A percentile compares a stretch with the other conserved stretches of the same genome.
Evolutionary conservation across 176 grass and related monocot genomes (phyloP).

Genomic region (Ananas comosus): DNA sequence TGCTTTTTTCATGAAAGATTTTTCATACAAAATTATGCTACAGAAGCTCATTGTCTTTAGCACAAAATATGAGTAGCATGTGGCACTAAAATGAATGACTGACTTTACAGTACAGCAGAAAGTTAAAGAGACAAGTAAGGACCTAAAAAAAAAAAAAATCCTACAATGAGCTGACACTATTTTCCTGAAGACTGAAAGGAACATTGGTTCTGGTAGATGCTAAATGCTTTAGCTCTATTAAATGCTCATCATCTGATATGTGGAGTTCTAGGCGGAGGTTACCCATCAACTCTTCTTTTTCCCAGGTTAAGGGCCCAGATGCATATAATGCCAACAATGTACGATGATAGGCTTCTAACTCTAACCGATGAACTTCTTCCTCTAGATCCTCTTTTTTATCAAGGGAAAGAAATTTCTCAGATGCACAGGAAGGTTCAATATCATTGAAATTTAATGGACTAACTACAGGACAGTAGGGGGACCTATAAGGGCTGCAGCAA

Average conservation of each 20-base stretch:
- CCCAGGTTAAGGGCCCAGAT: slow-evolving; percentile 46
- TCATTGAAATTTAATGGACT: slow-evolving; percentile 16
- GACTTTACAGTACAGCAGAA: not conserved
- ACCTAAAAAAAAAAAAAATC: not conserved
- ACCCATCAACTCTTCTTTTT: slow-evolving; percentile 46
- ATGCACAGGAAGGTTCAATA: slow-evolving; percentile 18
- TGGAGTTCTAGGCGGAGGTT: slow-evolving; percentile 52
- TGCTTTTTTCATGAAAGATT: not conserved
- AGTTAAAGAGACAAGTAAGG: not conserved
- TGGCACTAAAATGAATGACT: not conserved
- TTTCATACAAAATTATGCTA: not conserved
- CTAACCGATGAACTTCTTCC: slow-evolving; percentile 28
- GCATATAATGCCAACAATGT: slow-evolving; percentile 53
- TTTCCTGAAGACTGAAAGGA: not conserved
- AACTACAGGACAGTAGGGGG: slow-evolving; percentile 10
- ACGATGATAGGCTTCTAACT: slow-evolving; percentile 45
- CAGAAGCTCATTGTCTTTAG: not conserved
- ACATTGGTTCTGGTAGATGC: slow-evolving; percentile 15
- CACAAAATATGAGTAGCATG: not conserved
- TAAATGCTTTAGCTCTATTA: slow-evolving; percentile 33
- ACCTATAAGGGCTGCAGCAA: slow-evolving; percentile 16
- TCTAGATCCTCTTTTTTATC: slow-evolving; percentile 14
- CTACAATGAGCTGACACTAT: not conserved
- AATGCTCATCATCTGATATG: slow-evolving; percentile 64
- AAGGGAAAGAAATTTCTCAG: slow-evolving; percentile 13